Conservation (phyloP, 116 monocot species). For the Iris pallida region DNA sequence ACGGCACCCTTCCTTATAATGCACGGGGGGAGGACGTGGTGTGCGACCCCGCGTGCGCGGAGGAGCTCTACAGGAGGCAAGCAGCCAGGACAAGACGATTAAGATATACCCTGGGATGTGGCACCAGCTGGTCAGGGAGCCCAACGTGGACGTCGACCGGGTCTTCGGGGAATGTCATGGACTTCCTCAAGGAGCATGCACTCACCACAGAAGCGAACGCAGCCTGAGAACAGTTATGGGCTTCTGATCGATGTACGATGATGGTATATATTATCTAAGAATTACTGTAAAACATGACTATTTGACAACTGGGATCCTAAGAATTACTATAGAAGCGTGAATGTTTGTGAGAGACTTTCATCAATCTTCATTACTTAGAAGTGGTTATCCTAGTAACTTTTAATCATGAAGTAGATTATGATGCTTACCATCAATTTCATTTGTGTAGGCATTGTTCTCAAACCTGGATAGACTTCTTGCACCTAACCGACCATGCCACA, state of each 20-base stretch:
- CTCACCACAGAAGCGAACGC: too few relatives aligned
- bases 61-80: constrained; percentile 64
- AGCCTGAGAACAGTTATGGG: too few relatives aligned
- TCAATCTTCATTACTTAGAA: too few relatives aligned
- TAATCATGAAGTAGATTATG: too few relatives aligned
- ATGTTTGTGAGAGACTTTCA: too few relatives aligned
- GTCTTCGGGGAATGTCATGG: constrained; percentile 61
- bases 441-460: constrained; percentile 67
- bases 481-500: constrained; percentile 80
- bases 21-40: constrained; percentile 71
- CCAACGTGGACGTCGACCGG: constrained; percentile 69
- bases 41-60: constrained; percentile 62
- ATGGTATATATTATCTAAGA: too few relatives aligned
- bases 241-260: too few relatives aligned
- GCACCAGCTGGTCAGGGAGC: constrained; percentile 84
- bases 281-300: too few relatives aligned
- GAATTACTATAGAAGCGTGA: too few relatives aligned
- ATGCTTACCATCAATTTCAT: background rate
- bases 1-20: constrained; percentile 65
- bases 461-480: constrained; percentile 81
- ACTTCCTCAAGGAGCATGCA: constrained; percentile 50
- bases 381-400: too few relatives aligned
- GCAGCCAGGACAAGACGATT: constrained; percentile 80
- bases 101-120: constrained; percentile 71
- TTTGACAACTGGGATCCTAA: too few relatives aligned